Base-by-base conservation (phyloP, 306 rosid genomes). In the Ormosia semicastrata region DNA sequence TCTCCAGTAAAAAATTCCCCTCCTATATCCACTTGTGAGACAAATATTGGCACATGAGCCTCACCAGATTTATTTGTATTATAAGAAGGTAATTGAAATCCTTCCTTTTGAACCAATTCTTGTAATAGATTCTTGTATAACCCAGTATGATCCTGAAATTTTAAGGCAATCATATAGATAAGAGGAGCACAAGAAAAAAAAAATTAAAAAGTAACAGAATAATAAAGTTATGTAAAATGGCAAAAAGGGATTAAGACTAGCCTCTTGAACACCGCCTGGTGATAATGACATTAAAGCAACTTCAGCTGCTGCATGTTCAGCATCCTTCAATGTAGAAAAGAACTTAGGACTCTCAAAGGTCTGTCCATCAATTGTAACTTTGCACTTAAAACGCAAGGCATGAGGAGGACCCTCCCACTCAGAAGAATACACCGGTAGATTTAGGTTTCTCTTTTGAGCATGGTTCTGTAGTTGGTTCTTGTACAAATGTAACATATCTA, bases 321-420 rank as follows among this genome's bases (percentile, higher is more conserved):
- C 99, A 64, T 91, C 97, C 94, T 93, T 95, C 58, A 89, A 33
- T 32, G 90, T 88, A 52, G 87, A 39, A 58, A 76, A 86, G 80
- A 81, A 90, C 8, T 84, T 89, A 40, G 78, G 82, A 85, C 94
- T 85, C 87, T 79, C 90, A 64, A 66, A 95, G 1, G 89, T 88
- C 29, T 83, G 86, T 85, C 90, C 97, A 71, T 76, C 90, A 58
- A 95, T 32, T 44, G 89, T 89, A 47, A 95, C 97, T 56, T 71
- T 90, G 83, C 94, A 86, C 78, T 82, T 89, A 81, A 92, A 95
- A 68, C 86, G 94, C 33, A 83, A 46, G 39, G 88, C 89, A 78
- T 95, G 98, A 71, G 94, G 89, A 71, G 94, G 99, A 46, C 99
- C 99, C 79, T 92, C 94, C 82, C 87, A 84, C 87, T 92, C 92